These are phyloP conservation scores for Fonsecaea multimorphosa DNA, from an alignment of 2,329 filamentous ascomycete genomes.

Conservation along the genomic window DNA sequence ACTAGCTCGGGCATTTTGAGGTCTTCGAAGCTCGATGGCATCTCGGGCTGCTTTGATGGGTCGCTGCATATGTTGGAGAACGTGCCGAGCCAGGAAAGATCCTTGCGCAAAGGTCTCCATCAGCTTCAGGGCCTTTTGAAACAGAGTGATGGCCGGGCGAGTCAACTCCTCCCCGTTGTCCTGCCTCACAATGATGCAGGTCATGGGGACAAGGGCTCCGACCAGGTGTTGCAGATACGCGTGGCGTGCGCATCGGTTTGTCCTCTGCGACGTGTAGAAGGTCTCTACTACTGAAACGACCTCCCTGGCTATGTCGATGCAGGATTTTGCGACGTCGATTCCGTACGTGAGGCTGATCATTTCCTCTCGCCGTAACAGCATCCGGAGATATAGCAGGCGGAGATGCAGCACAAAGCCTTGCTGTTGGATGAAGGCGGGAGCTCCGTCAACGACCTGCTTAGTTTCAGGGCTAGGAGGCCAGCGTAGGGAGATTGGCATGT, in stretches of 20 bases:
- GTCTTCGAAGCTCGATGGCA: not conserved
- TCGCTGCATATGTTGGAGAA: not conserved
- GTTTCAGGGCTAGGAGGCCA: not conserved
- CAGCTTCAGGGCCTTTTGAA: slow-evolving; percentile 5
- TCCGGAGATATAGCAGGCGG: not conserved
- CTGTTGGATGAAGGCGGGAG: not conserved
- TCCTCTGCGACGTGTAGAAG: not conserved
- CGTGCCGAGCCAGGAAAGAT: slow-evolving; percentile 1
- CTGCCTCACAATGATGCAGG: slow-evolving; percentile 11
- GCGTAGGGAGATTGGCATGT: not conserved
- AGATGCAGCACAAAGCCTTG: slow-evolving; percentile 3
- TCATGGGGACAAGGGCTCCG: not conserved
- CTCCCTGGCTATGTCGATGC: slow-evolving; percentile 1
- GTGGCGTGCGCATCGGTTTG: not conserved
- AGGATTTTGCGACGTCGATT: not conserved
- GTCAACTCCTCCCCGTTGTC: slow-evolving; percentile 2
- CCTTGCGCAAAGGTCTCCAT: slow-evolving; percentile 1
- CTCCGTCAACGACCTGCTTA: not conserved
- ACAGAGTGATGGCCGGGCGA: not conserved
- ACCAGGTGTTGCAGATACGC: slow-evolving; percentile 5
- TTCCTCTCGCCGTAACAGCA: not conserved
- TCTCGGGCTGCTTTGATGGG: slow-evolving; percentile 9
- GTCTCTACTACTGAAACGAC: not conserved
- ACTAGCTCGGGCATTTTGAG: not conserved
- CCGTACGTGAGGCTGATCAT: not conserved